phyloP scores from a whole-genome alignment of 345 rosid species.

The Eucalyptus dawsonii region DNA sequence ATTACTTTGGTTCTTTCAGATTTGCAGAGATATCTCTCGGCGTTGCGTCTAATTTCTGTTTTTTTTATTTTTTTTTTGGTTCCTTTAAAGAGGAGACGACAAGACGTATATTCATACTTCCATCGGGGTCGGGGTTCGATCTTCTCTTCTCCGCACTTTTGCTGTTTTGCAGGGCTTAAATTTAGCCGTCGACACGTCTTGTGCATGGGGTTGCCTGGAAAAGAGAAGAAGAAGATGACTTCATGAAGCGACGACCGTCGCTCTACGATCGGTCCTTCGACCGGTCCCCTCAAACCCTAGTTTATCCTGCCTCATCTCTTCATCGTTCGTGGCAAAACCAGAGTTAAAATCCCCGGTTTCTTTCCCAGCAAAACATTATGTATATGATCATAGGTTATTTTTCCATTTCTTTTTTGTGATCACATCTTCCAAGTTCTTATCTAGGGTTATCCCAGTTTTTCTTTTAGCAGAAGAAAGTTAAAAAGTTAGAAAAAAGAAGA shows the following conservation, averaged over 20 bases:
- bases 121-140: background rate
- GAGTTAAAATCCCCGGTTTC: background rate
- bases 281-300: background rate
- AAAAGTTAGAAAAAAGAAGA: background rate
- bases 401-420: background rate
- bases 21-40: background rate
- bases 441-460: background rate
- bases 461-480: background rate
- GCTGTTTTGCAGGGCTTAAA: background rate
- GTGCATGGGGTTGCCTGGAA: background rate
- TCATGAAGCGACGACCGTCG: background rate
- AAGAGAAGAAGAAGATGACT: background rate
- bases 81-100: background rate
- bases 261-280: background rate
- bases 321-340: background rate
- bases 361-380: background rate
- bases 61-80: background rate
- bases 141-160: background rate
- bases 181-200: background rate
- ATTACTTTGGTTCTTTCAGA: background rate
- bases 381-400: background rate
- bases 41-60: background rate
- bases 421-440: background rate
- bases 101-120: background rate
- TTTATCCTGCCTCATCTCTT: background rate